These are phyloP conservation scores for Neolentinus lepideus DNA, from an alignment of 1,284 basidiomycete genomes.

Conservation along the genomic window DNA sequence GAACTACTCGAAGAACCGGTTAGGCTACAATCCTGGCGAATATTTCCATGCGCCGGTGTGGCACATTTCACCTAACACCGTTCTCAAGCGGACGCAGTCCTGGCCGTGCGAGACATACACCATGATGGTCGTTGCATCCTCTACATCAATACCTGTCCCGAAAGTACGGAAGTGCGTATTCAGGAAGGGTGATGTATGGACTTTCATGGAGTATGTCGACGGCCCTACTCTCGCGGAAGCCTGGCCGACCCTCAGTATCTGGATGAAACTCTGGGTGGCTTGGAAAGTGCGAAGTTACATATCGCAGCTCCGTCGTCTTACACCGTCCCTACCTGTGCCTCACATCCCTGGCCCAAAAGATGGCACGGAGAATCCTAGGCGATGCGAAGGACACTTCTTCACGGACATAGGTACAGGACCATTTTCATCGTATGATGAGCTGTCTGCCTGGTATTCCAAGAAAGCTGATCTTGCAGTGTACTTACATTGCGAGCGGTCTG, in stretches of 20 bases:
- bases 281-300: conserved; percentile 22
- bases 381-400: conserved; percentile 7
- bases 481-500: not conserved
- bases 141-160: conserved; percentile 18
- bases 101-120: conserved; percentile 11
- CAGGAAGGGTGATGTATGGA: conserved; percentile 5
- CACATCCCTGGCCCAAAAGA: conserved; percentile 11
- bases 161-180: conserved; percentile 12
- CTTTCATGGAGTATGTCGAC: conserved; percentile 19
- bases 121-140: conserved; percentile 12
- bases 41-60: not conserved
- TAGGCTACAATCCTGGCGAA: not conserved
- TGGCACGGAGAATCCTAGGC: not conserved
- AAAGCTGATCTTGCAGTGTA: conserved; percentile 2
- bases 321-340: conserved; percentile 7
- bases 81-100: not conserved
- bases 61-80: too few relatives aligned
- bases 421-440: conserved; percentile 7
- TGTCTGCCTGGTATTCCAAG: conserved; percentile 7
- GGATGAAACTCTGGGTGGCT: conserved; percentile 16
- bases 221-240: conserved; percentile 16
- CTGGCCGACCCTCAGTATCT: conserved; percentile 17
- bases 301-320: conserved; percentile 20
- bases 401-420: conserved; percentile 6
- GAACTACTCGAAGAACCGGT: not conserved